Base-by-base conservation (phyloP, 106 monocot genomes). In the Hemerocallis citrina region DNA sequence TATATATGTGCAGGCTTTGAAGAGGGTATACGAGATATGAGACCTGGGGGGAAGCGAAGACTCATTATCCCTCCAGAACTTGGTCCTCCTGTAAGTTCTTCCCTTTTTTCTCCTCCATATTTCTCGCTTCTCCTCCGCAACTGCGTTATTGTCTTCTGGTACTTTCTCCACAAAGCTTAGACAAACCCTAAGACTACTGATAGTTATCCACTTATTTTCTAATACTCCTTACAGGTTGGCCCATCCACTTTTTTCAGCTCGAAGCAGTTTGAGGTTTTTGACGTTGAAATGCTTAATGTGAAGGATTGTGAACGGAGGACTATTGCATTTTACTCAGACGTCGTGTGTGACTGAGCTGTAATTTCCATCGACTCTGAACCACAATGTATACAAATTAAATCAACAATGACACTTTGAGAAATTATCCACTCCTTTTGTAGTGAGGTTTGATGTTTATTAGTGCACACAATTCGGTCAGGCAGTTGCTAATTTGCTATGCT, bases 51-150 rank as follows among this genome's bases (percentile, higher is more conserved):
- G 6, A 96, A 79, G 71, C 74, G 91, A 72, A 91, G 96, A 75
- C 59, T 96, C 45, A 88, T 96, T 19, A 96, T 96, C 69, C 96
- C 96, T 57, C 96, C 96, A 37, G 96, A 96, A 73, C 91, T 96
- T 59, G 96, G 96, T 1, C 96, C 96, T 62, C 96, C 96, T 3
- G 96, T 96, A 51, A 87, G 81, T 82, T 36, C 29, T 14, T 42
- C 40, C 32, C 7, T 22, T 58, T 36, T 55, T 21, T 22, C 15
- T 24, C 52, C 35, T 22, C 15, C 41, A 4, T 17, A 11, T 38
- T 17, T 55, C 24, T 38, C 7, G 7, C 6, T 34, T 16, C 34
- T 27, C 19, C 3, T 17, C 9, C 37, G 11, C 22, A 34, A 7
- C 38, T 34, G 12, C 12, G 5, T 5, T 46, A 2, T 5, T 57